Evolutionary conservation across 148 eudicot species (phyloP).

Genomic region (Spergularia bocconei): DNA sequence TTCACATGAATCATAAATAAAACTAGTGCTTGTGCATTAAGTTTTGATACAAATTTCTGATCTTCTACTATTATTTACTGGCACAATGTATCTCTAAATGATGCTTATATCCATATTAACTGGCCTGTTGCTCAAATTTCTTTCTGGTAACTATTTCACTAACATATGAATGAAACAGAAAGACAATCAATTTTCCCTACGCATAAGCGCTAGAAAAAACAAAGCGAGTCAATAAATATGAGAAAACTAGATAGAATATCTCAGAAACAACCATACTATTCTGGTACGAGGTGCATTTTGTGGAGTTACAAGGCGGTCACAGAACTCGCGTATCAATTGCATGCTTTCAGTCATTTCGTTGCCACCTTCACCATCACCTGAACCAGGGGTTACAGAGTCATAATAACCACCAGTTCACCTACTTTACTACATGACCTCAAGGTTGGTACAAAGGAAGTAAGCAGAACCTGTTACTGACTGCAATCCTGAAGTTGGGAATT

Average conservation of each 20-base stretch:
- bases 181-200: no score
- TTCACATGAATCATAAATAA: no score
- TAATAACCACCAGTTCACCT: background rate
- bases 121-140: no score
- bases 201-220: background rate
- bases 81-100: no score
- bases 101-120: no score
- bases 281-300: conserved; percentile 76
- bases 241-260: conserved; percentile 26
- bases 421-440: background rate
- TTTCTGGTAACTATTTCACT: no score
- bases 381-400: conserved; percentile 8
- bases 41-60: no score
- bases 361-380: conserved; percentile 99
- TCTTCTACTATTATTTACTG: no score
- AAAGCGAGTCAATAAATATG: conserved; percentile 4
- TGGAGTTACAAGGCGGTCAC: conserved; percentile 70
- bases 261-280: conserved; percentile 63
- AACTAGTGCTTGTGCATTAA: no score
- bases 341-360: conserved; percentile 94
- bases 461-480: conserved; percentile 78
- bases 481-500: conserved; percentile 93
- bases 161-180: no score
- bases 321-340: conserved; percentile 89
- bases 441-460: background rate